Conservation (phyloP, 2,329 filamentous ascomycete species). For the Botryotinia calthae region DNA sequence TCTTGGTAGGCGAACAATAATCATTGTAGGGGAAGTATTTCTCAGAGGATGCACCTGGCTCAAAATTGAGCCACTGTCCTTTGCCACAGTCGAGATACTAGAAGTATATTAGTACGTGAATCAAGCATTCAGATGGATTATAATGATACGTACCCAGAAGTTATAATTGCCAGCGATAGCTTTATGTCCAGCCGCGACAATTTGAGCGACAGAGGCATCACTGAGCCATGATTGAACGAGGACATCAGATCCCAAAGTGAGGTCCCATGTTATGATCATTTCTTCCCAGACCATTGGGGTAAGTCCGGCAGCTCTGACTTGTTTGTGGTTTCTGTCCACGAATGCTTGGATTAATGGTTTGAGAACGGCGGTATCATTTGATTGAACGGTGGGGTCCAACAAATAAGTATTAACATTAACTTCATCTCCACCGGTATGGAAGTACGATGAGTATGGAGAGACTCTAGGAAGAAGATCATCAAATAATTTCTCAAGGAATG, state of each 20-base stretch:
- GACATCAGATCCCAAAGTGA: conserved; percentile 67
- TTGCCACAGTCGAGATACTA: conserved; percentile 82
- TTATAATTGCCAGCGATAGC: conserved; percentile 75
- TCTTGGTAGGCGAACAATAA: conserved; percentile 78
- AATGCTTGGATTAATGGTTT: conserved; percentile 76
- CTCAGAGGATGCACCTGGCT: conserved; percentile 52
- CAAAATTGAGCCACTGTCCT: conserved; percentile 75
- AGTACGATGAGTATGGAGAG: conserved; percentile 67
- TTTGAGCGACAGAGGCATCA: conserved; percentile 55
- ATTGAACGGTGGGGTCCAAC: conserved; percentile 69
- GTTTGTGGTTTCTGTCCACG: conserved; percentile 65
- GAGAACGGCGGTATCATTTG: conserved; percentile 62
- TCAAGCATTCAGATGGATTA: neutral
- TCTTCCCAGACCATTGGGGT: conserved; percentile 86
- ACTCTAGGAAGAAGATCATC: conserved; percentile 74
- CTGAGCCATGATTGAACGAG: conserved; percentile 79
- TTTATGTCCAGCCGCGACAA: conserved; percentile 64
- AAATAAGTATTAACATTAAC: conserved; percentile 73
- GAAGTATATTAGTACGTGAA: conserved; percentile 24
- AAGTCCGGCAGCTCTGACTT: conserved; percentile 62
- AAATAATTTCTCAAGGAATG: conserved; percentile 70
- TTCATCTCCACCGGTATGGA: conserved; percentile 87
- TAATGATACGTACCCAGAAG: conserved; percentile 59
- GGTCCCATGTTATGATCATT: conserved; percentile 74
- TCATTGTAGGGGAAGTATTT: conserved; percentile 69